Percentiles rank a stretch among this genome's conserved stretches.
phyloP scores from a whole-genome alignment of 441 rosid genomes.

The Erysimum cheiri region DNA sequence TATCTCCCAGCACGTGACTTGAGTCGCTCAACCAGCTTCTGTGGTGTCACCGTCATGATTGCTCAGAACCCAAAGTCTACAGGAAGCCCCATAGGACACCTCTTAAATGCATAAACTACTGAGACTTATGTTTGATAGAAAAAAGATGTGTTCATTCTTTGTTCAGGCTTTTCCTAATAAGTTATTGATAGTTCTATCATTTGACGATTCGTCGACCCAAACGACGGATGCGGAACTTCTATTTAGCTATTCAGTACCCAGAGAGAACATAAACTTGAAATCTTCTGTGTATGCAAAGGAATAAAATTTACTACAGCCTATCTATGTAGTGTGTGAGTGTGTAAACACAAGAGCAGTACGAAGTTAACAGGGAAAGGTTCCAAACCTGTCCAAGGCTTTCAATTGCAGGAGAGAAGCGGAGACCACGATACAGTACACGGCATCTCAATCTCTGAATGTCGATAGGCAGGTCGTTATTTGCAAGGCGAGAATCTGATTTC shows the following conservation, averaged over 20 bases:
- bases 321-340: constrained; percentile 11
- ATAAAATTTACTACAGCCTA: background rate
- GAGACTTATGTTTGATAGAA: constrained; percentile 22
- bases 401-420: constrained; percentile 77
- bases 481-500: constrained; percentile 96
- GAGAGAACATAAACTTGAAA: constrained; percentile 9
- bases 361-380: constrained; percentile 34
- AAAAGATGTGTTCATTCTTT: background rate
- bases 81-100: constrained; percentile 91
- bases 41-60: constrained; percentile 90
- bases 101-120: constrained; percentile 69
- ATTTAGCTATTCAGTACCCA: background rate
- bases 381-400: constrained; percentile 90
- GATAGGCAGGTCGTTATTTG: constrained; percentile 87
- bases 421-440: constrained; percentile 76
- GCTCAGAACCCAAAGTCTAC: constrained; percentile 91
- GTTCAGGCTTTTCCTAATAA: background rate
- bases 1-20: constrained; percentile 71
- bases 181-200: background rate
- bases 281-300: constrained; percentile 17
- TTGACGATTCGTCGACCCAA: background rate
- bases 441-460: constrained; percentile 92
- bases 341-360: constrained; percentile 8
- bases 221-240: background rate
- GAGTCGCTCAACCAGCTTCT: constrained; percentile 95